Evolutionary conservation across 2,329 filamentous ascomycete species (phyloP).

Genomic region (Pyricularia sp.): DNA sequence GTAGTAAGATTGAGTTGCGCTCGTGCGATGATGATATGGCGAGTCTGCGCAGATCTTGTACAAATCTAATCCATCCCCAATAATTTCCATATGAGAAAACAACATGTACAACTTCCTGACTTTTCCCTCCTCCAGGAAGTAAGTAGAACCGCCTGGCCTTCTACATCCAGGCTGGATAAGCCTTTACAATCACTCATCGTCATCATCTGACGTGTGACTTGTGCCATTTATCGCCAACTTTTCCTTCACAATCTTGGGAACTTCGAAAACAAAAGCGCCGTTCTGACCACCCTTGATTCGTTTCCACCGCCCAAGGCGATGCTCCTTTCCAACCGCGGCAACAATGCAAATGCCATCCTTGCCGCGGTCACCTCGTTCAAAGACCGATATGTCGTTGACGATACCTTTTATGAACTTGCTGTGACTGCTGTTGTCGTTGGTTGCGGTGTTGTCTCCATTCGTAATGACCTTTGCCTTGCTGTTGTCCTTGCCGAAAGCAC

Average conservation of each 20-base stretch:
- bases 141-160: background rate
- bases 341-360: constrained; percentile 73
- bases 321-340: constrained; percentile 79
- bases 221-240: background rate
- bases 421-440: constrained; percentile 5
- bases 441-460: background rate
- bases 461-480: constrained; percentile 3
- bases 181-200: background rate
- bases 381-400: constrained; percentile 80
- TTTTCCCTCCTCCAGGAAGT: background rate
- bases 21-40: background rate
- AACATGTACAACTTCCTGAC: background rate
- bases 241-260: constrained; percentile 38
- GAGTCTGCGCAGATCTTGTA: background rate
- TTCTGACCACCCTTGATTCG: constrained; percentile 57
- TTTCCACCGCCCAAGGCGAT: constrained; percentile 78
- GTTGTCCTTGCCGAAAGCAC: constrained; percentile 13
- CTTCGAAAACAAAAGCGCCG: constrained; percentile 80
- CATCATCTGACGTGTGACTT: background rate
- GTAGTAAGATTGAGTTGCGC: background rate
- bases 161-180: background rate
- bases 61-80: background rate
- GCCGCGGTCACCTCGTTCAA: constrained; percentile 72
- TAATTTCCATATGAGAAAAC: background rate
- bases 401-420: constrained; percentile 53